A percentile compares a stretch with the other conserved stretches of the same genome.
phyloP scores from a whole-genome alignment of 1,284 basidiomycete species.

The Fomitopsis pinicola region DNA sequence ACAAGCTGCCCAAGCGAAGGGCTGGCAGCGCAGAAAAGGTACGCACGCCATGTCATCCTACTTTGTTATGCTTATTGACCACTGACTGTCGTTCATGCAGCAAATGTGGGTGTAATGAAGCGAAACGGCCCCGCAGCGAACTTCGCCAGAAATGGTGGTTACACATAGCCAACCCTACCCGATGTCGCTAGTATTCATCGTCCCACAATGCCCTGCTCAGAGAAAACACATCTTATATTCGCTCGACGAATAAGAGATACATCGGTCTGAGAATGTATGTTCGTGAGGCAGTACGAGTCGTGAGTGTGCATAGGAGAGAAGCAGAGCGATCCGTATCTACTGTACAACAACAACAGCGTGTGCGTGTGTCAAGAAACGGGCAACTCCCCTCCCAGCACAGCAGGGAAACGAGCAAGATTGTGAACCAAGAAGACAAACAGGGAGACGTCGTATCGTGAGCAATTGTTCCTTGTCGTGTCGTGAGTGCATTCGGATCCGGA shows the following conservation, averaged over 20 bases:
- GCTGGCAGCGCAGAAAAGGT: constrained; percentile 33
- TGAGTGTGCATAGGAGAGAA: constrained; percentile 17
- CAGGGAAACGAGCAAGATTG: constrained; percentile 1
- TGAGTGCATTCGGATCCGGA: constrained; percentile 6
- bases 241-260: constrained; percentile 22
- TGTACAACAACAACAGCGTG: constrained; percentile 9
- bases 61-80: not conserved
- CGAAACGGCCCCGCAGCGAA: constrained; percentile 26
- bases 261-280: constrained; percentile 7
- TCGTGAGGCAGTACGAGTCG: constrained; percentile 6
- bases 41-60: constrained; percentile 4
- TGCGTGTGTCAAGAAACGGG: constrained; percentile 1
- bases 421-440: not conserved
- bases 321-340: constrained; percentile 12
- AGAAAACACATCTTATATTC: constrained; percentile 16
- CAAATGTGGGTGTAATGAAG: constrained; percentile 28
- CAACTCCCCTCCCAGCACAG: constrained; percentile 2
- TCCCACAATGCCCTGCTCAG: not conserved
- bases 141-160: constrained; percentile 16
- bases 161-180: not conserved
- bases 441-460: constrained; percentile 2
- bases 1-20: constrained; percentile 17
- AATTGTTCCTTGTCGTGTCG: constrained; percentile 1
- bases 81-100: constrained; percentile 8
- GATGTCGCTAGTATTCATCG: not conserved